Percentiles rank a stretch among this genome's conserved stretches.
Conservation (phyloP, 495 filamentous ascomycete species). For the Neurospora discreta region DNA sequence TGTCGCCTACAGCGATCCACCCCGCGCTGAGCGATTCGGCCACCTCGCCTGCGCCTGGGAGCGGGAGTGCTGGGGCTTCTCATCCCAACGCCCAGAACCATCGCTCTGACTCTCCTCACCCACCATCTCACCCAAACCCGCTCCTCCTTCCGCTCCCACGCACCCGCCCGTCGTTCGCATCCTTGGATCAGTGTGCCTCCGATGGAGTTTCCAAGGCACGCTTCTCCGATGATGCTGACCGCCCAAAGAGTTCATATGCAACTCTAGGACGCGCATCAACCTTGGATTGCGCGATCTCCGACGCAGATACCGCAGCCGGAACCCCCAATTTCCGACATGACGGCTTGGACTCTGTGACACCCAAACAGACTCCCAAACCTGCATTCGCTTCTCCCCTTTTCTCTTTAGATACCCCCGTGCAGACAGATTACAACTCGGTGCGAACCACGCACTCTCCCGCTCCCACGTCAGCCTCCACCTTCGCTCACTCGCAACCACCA, state of each 20-base stretch:
- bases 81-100: neutral
- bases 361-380: neutral
- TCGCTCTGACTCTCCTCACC: neutral
- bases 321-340: constrained; percentile 8
- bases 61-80: neutral
- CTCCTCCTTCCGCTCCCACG: constrained; percentile 11
- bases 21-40: constrained; percentile 22
- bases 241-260: constrained; percentile 13
- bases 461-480: neutral
- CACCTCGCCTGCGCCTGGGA: neutral
- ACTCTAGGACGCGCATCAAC: constrained; percentile 2
- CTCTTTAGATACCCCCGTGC: constrained; percentile 2
- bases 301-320: neutral
- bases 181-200: constrained; percentile 2
- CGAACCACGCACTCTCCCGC: constrained; percentile 1
- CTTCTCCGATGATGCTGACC: constrained; percentile 10
- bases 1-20: constrained; percentile 29
- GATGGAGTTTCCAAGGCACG: constrained; percentile 14
- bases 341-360: neutral
- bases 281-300: constrained; percentile 1
- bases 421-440: constrained; percentile 1
- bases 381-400: constrained; percentile 1
- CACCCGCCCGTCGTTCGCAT: neutral
- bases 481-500: neutral
- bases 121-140: constrained; percentile 1